Base-by-base conservation (phyloP, 2,329 filamentous ascomycete species). In the Dothiorella sarmentorum region DNA sequence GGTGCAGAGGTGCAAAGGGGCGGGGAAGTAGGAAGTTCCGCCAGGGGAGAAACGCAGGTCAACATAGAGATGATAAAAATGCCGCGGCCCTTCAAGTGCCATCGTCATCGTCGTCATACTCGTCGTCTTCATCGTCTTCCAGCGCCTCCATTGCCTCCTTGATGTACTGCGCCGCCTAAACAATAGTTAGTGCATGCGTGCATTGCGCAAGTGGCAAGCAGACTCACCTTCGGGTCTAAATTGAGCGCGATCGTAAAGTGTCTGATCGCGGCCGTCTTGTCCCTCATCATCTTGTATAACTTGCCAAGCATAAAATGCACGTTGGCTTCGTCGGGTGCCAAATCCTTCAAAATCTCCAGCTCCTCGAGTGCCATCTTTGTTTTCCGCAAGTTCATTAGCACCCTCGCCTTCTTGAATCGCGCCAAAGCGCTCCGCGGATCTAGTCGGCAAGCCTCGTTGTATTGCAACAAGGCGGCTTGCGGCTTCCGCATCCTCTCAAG, bases 71-170 rank as follows among this genome's bases (percentile, higher is more conserved):
- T 20, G 33, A 53, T 53, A 53, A n/a, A 18, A 53, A 40, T 53
- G 49, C 5, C 15, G 43, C 9, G 9, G n/a, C 35, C n/a, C 13
- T 42, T 53, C 35, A 53, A 29, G 52, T 24, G 15, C 40, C 44
- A n/a, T 51, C 58, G 33, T 72, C 69, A 29, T 70, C 70, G n/a
- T 69, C 71, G 60, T 68, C 71, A 49, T 68, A 69, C 59, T 86
- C 83, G 60, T 89, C 85, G 15, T 80, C 80, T 20, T 83, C 82
- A 61, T 90, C 87, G 59, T 91, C 87, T 67, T 96, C 91, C 60
- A 97, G 82, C 66, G 87, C 88, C 77, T 97, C 93, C 77, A 99
- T 97, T 17, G 91, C 91, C 71, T 96, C 91, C 75, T 97, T 99
- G 75, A 99, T 97, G 73, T 91, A 88, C 63, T 90, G 88, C 64